phyloP scores from a whole-genome alignment of 192 early-diverging fungal genomes.

The Thamnidium elegans region DNA sequence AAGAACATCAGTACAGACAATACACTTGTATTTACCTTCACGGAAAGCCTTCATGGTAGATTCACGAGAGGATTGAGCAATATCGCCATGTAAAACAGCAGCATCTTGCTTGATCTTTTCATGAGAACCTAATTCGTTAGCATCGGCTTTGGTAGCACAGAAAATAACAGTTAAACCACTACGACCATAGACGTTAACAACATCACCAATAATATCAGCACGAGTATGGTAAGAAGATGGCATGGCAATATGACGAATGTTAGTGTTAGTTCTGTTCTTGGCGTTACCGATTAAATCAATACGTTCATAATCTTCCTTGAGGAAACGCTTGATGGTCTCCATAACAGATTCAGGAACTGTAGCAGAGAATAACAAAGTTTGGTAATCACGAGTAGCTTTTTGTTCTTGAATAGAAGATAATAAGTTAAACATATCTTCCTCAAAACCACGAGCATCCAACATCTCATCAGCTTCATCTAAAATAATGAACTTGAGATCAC shows the following conservation, averaged over 20 bases:
- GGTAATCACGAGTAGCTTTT: constrained; percentile 55
- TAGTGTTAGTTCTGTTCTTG: constrained; percentile 86
- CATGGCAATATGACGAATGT: constrained; percentile 82
- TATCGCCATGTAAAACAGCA: constrained; percentile 85
- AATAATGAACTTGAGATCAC: constrained; percentile 58
- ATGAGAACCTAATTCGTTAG: constrained; percentile 75
- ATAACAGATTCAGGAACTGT: constrained; percentile 81
- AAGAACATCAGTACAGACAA: constrained; percentile 92
- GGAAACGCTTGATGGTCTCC: constrained; percentile 59
- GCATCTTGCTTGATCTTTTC: constrained; percentile 73
- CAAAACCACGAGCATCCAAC: constrained; percentile 78
- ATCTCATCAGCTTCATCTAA: constrained; percentile 87
- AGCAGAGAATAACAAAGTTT: constrained; percentile 85
- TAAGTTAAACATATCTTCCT: constrained; percentile 77
- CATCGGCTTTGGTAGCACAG: constrained; percentile 91
- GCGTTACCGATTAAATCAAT: constrained; percentile 82
- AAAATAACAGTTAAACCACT: constrained; percentile 88
- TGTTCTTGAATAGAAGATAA: constrained; percentile 74
- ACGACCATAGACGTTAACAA: constrained; percentile 87
- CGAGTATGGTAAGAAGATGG: constrained; percentile 87
- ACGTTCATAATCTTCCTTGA: constrained; percentile 61
- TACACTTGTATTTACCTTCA: constrained; percentile 70
- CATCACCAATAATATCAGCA: constrained; percentile 89
- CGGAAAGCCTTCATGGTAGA: constrained; percentile 81
- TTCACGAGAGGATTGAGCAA: constrained; percentile 77